phyloP scores from a whole-genome alignment of 352 stramenopile species.

The Pythium aristosporum region DNA sequence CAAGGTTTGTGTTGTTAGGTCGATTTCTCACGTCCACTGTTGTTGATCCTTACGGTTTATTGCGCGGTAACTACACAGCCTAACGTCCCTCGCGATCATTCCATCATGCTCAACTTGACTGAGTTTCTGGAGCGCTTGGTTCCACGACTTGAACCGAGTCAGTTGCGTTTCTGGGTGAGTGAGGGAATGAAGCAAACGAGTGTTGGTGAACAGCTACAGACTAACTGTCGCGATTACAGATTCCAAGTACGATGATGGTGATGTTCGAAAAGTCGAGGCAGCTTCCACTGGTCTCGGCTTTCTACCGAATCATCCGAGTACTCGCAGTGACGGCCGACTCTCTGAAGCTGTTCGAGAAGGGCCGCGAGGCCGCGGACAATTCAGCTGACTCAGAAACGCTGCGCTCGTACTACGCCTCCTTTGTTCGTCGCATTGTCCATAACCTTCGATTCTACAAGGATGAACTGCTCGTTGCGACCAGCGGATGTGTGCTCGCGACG shows the following conservation, averaged over 20 bases:
- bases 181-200: background rate
- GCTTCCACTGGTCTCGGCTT: constrained; percentile 31
- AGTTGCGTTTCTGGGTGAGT: constrained; percentile 53
- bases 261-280: constrained; percentile 25
- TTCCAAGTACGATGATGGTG: constrained; percentile 21
- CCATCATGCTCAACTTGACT: constrained; percentile 78
- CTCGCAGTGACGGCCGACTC: constrained; percentile 9
- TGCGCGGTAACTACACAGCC: constrained; percentile 34
- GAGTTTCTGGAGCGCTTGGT: constrained; percentile 69
- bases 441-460: constrained; percentile 77
- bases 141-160: constrained; percentile 28
- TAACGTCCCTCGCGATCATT: constrained; percentile 65
- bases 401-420: constrained; percentile 38
- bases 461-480: constrained; percentile 62
- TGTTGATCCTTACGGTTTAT: background rate
- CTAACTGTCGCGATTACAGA: background rate
- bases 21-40: background rate
- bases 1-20: constrained; percentile 31
- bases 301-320: constrained; percentile 31
- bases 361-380: background rate
- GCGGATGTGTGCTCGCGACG: constrained; percentile 57
- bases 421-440: constrained; percentile 39
- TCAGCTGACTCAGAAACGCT: background rate
- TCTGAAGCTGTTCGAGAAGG: constrained; percentile 10
- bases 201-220: background rate